Evolutionary conservation across 371 early-diverging fungal species (phyloP), one percentile per base, ranked within the genome.

Genomic region (Rhizopus arrhizus): DNA sequence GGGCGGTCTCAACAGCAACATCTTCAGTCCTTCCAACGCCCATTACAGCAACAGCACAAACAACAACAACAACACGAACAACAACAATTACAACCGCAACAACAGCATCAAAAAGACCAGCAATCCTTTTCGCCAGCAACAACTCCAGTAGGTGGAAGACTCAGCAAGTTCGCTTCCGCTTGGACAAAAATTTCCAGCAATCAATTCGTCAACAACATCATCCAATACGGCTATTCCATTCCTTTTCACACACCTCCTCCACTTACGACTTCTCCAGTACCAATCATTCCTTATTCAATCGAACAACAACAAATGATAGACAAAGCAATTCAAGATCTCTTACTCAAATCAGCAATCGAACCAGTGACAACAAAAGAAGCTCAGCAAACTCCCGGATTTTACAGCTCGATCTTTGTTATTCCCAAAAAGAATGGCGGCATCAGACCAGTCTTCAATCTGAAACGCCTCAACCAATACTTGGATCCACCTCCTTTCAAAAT

Each of bases 401-500:
- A 52, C 59, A 66, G 70, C 52, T 48, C 56, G 3, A 48, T 69
- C n/a, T 69, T 73, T 52, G 68, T 68, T 3, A 68, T 70, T 5
- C 66, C 62, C 33, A 74, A 68, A 31, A 67, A 66, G 48, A 61
- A 62, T 15, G 63, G 64, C 0, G 69, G 65, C 29, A 35, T 56
- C 2, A 36, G 61, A 12, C 71, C 71, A 1, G 65, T 66, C 1
- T 66, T 75, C 69, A 71, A 71, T 65, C 38, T 75, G 7, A 53
- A 61, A 10, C 29, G 38, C 2, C 59, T 75, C 33, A 75, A 75
- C 54, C 29, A 56, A 29, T 61, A 45, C 51, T 13, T 71, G 9
- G 15, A 42, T 0, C 47, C 64, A 7, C 63, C 46, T 0, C 65
- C 67, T 22, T 76, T 76, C 72, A 77, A 72, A 32, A 73, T 70